A percentile compares a stretch with the other conserved stretches of the same genome.
Conservation (phyloP, 1,284 basidiomycete genomes). For the Acaromyces ingoldii region DNA sequence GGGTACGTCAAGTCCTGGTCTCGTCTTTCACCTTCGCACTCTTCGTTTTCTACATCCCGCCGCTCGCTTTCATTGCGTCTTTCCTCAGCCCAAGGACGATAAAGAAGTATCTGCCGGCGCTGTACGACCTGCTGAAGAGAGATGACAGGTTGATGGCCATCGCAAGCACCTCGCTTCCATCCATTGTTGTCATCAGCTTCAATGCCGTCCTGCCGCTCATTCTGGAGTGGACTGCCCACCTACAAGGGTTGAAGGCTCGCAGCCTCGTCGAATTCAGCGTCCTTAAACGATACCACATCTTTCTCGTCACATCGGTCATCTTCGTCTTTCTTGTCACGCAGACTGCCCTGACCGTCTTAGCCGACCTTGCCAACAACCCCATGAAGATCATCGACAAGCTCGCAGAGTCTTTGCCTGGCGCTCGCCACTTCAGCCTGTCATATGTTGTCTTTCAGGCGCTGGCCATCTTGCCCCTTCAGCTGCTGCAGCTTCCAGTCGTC, state of each 20-base stretch:
- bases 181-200: slow-evolving; percentile 78
- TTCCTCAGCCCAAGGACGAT: slow-evolving; percentile 87
- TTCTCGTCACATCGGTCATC: slow-evolving; percentile 87
- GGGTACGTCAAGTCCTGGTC: slow-evolving; percentile 41
- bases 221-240: slow-evolving; percentile 75
- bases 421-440: slow-evolving; percentile 83
- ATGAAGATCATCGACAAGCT: slow-evolving; percentile 47
- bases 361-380: slow-evolving; percentile 45
- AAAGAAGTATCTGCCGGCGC: slow-evolving; percentile 78
- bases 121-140: slow-evolving; percentile 67
- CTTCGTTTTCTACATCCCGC: slow-evolving; percentile 53
- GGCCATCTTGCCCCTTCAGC: slow-evolving; percentile 88
- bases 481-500: slow-evolving; percentile 55
- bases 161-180: slow-evolving; percentile 87
- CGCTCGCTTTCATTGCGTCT: slow-evolving; percentile 64
- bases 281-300: slow-evolving; percentile 75
- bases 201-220: slow-evolving; percentile 85
- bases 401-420: slow-evolving; percentile 37
- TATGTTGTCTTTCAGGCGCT: slow-evolving; percentile 91
- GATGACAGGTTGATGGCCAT: slow-evolving; percentile 76
- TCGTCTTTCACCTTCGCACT: slow-evolving; percentile 63
- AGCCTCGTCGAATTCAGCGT: slow-evolving; percentile 91
- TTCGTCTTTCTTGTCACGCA: slow-evolving; percentile 89
- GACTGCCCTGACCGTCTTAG: slow-evolving; percentile 74
- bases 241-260: slow-evolving; percentile 79